A percentile compares a stretch with the other conserved stretches of the same genome.
These are phyloP conservation scores for Vitis hybrid DNA, from an alignment of 177 flowering plant species.

Conservation along the genomic window DNA sequence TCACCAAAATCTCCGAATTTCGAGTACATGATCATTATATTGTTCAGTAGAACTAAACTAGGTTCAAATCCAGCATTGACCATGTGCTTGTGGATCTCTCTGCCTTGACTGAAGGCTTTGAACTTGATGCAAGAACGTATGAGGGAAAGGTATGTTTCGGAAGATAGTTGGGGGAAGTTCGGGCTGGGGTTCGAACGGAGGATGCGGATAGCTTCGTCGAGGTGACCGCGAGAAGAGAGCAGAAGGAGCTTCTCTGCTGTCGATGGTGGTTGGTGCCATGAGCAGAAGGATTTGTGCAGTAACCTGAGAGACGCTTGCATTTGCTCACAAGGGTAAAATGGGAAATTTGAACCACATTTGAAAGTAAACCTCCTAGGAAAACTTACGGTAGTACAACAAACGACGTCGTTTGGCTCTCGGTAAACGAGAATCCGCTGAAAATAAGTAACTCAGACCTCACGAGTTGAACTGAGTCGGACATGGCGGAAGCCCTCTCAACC, in stretches of 20 bases:
- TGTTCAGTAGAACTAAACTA: conserved; percentile 20
- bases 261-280: conserved; percentile 17
- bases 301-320: conserved; percentile 17
- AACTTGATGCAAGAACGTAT: conserved; percentile 27
- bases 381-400: neutral
- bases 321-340: neutral
- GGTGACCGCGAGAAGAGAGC: conserved; percentile 20
- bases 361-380: too few species aligned
- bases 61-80: conserved; percentile 12
- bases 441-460: neutral
- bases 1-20: conserved; percentile 19
- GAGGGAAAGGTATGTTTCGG: conserved; percentile 21
- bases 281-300: conserved; percentile 11
- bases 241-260: conserved; percentile 15
- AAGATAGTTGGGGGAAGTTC: neutral
- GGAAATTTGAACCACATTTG: neutral
- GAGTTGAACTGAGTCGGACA: conserved; percentile 12
- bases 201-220: conserved; percentile 22
- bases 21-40: conserved; percentile 25
- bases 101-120: conserved; percentile 27
- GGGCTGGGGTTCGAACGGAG: conserved; percentile 5
- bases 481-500: conserved; percentile 24
- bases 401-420: neutral
- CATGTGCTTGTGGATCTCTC: conserved; percentile 25
- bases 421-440: neutral